Evolutionary conservation across 495 filamentous ascomycete genomes (phyloP).

Genomic region (Podospora anserina): DNA sequence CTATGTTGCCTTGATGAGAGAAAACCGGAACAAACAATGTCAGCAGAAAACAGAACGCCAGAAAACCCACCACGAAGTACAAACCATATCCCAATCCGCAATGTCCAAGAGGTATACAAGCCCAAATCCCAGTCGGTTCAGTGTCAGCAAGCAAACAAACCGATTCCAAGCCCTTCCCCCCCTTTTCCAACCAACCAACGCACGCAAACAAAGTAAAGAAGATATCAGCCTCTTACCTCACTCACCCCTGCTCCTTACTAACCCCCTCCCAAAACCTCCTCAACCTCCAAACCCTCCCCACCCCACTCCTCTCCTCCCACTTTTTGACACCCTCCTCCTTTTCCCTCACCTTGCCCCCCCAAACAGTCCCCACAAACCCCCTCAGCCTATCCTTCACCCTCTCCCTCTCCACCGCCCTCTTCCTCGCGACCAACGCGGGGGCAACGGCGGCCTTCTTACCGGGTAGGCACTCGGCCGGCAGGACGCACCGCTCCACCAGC

Average conservation of each 20-base stretch:
- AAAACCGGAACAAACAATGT: background rate
- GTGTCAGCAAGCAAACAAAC: background rate
- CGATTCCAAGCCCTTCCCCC: background rate
- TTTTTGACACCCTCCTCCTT: slow-evolving; percentile 38
- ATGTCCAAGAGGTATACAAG: background rate
- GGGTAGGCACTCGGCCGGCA: slow-evolving; percentile 46
- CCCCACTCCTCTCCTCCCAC: slow-evolving; percentile 43
- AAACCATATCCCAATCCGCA: background rate
- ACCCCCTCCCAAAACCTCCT: slow-evolving; percentile 53
- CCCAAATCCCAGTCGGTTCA: too few relatives aligned
- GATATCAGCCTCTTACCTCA: background rate
- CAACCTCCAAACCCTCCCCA: slow-evolving; percentile 50
- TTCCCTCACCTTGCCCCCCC: slow-evolving; percentile 41
- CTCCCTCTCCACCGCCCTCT: slow-evolving; percentile 51
- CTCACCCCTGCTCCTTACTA: slow-evolving; percentile 13
- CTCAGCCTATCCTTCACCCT: slow-evolving; percentile 54
- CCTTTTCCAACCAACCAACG: background rate
- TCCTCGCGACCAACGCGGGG: slow-evolving; percentile 38
- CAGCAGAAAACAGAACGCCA: background rate
- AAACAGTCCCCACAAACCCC: slow-evolving; percentile 48
- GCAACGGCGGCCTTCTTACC: slow-evolving; percentile 20
- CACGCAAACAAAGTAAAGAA: background rate
- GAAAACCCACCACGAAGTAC: background rate
- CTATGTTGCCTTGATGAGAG: background rate
- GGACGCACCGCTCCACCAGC: slow-evolving; percentile 44